Conservation (phyloP, 2,329 filamentous ascomycete species). For the Leptographium wingfieldii region DNA sequence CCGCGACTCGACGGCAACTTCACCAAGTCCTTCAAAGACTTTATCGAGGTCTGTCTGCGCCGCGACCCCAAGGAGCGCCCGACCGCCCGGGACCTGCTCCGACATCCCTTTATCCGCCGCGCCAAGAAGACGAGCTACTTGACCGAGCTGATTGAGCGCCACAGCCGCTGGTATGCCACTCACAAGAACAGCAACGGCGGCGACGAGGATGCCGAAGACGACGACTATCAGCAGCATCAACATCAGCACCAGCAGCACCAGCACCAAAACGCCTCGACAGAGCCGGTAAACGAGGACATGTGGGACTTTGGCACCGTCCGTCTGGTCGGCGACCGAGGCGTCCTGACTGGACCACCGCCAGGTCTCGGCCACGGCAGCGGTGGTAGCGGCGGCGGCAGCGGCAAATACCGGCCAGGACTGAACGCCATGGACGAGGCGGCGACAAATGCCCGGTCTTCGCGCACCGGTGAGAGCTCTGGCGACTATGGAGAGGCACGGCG, state of each 20-base stretch:
- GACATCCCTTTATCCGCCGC: conserved; percentile 78
- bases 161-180: conserved; percentile 74
- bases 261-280: conserved; percentile 6
- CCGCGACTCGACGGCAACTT: conserved; percentile 72
- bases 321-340: conserved; percentile 53
- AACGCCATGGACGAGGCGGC: conserved; percentile 69
- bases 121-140: conserved; percentile 95
- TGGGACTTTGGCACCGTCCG: conserved; percentile 98
- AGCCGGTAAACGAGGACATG: conserved; percentile 62
- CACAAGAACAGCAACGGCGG: conserved; percentile 50
- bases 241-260: conserved; percentile 46
- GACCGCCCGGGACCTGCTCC: conserved; percentile 72
- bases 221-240: conserved; percentile 40
- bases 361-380: neutral
- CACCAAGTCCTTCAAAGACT: conserved; percentile 72
- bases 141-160: conserved; percentile 86
- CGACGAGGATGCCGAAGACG: conserved; percentile 51
- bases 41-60: conserved; percentile 70
- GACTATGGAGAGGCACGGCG: conserved; percentile 41
- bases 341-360: conserved; percentile 13
- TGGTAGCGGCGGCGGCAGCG: neutral
- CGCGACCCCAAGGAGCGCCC: conserved; percentile 84
- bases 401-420: conserved; percentile 41
- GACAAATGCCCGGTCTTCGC: conserved; percentile 58
- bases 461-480: conserved; percentile 33